Base-by-base conservation (phyloP, 805 yeast species). In the Cyberlindnera euphorbiiphila region DNA sequence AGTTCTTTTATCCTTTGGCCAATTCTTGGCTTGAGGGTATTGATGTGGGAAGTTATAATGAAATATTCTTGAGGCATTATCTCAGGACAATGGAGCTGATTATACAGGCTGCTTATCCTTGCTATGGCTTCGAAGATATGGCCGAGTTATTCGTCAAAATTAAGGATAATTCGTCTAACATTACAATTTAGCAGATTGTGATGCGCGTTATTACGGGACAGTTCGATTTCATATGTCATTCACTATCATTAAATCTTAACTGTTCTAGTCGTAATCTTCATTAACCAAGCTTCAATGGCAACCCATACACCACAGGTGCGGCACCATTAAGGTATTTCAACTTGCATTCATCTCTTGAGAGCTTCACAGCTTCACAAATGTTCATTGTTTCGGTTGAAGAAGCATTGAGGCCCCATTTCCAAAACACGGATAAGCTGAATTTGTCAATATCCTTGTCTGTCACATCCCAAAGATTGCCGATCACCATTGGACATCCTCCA, bases 391-490 rank as follows among this genome's bases (percentile, higher is more conserved):
- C 49, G 4, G 36, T 44, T 2, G 43, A 41, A 3, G 37, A 36
- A 6, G 36, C 57, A 30, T 71, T 54, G 11, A 85, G 55, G 0
- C 93, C 93, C 81, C 93, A 81, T 43, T 68, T 65, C 3, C 70
- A 69, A 47, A 93, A 71, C 25, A 85, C 56, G 3, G 73, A 64
- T 9, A 70, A 42, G 17, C 86, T 81, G 49, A 89, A 87, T 49
- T 69, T 71, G 59, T 93, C 98, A 34, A 87, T 85, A 57, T 93
- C 99, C 48, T 85, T 88, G 60, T 93, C 98, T 0, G 98, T 93
- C 5, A 93, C 97, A 59, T 88, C 96, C 98, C 98, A 93, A 39
- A 93, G 61, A 51, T 86, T 87, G 0, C 86, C 96, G 25, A 93
- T 62, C 1, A 87, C 71, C 78, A 84, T 71, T 0, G 95, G 93